Conservation (phyloP, 2,329 filamentous ascomycete genomes). For the Furcasterigmium furcatum region DNA sequence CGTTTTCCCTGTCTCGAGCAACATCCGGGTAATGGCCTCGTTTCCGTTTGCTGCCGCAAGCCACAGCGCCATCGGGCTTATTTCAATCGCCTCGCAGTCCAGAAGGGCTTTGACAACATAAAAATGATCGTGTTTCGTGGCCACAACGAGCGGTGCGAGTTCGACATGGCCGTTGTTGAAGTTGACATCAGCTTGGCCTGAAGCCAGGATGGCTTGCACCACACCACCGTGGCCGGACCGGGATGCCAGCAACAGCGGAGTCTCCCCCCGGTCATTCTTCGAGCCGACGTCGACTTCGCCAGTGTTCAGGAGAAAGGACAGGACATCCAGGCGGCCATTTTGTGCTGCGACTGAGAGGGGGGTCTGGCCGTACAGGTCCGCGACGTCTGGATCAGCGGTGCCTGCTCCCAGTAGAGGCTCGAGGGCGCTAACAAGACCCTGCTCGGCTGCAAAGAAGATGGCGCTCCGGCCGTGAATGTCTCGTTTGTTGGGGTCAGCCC, state of each 20-base stretch:
- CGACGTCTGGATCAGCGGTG: slow-evolving; percentile 8
- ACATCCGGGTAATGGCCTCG: neutral
- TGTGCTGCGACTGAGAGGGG: neutral
- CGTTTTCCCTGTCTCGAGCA: neutral
- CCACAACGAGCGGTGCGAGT: neutral
- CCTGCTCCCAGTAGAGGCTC: slow-evolving; percentile 11
- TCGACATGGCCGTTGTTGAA: too few relatives aligned
- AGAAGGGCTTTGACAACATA: neutral
- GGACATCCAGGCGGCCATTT: neutral
- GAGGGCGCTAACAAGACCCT: slow-evolving; percentile 4
- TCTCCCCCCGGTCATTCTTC: neutral
- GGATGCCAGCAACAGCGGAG: too few relatives aligned
- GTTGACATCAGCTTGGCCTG: too few relatives aligned
- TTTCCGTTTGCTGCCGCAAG: neutral
- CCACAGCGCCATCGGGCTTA: neutral
- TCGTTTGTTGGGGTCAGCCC: neutral
- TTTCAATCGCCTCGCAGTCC: too few relatives aligned
- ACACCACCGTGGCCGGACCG: too few relatives aligned
- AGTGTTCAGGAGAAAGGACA: neutral
- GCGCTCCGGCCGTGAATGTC: neutral
- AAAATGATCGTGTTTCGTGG: neutral
- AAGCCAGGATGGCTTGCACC: too few relatives aligned
- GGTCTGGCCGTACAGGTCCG: neutral
- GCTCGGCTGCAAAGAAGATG: slow-evolving; percentile 5
- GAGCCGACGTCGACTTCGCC: neutral